Percentiles rank a stretch among this genome's conserved stretches.
Conservation (phyloP, 768 basidiomycete genomes). For the Russula abietina region DNA sequence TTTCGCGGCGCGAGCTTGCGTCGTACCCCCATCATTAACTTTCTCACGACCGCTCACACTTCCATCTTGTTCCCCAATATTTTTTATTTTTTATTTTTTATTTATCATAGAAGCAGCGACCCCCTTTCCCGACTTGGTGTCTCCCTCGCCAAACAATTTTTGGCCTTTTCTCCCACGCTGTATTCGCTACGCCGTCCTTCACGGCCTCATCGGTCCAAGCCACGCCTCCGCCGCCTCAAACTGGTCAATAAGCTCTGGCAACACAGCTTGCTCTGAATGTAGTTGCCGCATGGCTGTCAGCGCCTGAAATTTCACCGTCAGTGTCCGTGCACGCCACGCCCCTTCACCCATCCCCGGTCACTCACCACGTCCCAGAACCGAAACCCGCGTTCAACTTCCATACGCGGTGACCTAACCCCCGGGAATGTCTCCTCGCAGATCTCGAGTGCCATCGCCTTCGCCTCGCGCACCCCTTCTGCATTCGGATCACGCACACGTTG, state of each 20-base stretch:
- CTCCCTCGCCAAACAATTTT: constrained; percentile 2
- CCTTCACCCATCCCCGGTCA: constrained; percentile 35
- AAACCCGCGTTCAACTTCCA: constrained; percentile 93
- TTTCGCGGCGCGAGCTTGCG: constrained; percentile 26
- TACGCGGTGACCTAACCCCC: constrained; percentile 79
- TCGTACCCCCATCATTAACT: background rate
- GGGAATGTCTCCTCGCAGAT: constrained; percentile 93
- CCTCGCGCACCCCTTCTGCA: constrained; percentile 72
- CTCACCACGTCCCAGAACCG: constrained; percentile 97
- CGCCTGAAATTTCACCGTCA: constrained; percentile 43
- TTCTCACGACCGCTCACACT: constrained; percentile 18
- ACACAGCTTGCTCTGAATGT: constrained; percentile 73
- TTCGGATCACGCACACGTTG: constrained; percentile 71
- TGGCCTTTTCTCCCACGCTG: constrained; percentile 1
- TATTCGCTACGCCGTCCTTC: constrained; percentile 29
- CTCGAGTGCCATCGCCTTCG: constrained; percentile 81
- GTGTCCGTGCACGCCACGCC: constrained; percentile 11
- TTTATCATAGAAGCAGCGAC: constrained; percentile 8
- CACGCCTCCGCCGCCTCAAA: constrained; percentile 95
- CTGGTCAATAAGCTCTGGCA: constrained; percentile 85
- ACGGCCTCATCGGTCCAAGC: constrained; percentile 88
- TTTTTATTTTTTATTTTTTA: no score
- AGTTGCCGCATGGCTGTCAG: constrained; percentile 86
- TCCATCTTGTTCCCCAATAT: background rate
- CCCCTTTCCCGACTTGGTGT: constrained; percentile 6